Percentiles rank a stretch among this genome's conserved stretches.
Conservation (phyloP, 345 rosid species). For the Gossypium stocksii region DNA sequence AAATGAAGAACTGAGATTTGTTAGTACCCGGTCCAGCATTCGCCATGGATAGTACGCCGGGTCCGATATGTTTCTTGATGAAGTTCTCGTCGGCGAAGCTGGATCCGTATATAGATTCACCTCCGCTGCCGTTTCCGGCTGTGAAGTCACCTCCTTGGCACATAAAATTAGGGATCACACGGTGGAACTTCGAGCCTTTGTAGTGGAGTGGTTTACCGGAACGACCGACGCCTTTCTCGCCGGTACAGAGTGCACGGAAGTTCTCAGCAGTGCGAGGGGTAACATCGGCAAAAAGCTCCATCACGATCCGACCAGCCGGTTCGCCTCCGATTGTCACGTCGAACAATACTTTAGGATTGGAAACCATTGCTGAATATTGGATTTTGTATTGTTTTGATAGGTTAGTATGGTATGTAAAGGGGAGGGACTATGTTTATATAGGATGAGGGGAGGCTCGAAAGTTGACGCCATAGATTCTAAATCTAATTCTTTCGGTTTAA, state of each 20-base stretch:
- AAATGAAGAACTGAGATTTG: conserved; percentile 71
- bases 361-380: conserved; percentile 19
- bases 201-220: conserved; percentile 75
- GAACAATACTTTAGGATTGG: conserved; percentile 58
- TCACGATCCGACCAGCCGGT: conserved; percentile 50
- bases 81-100: conserved; percentile 78
- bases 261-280: conserved; percentile 63
- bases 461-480: no score
- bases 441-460: no score
- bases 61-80: conserved; percentile 68
- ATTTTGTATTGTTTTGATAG: neutral
- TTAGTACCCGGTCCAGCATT: conserved; percentile 70
- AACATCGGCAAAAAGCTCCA: conserved; percentile 58
- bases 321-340: conserved; percentile 48
- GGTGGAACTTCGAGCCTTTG: conserved; percentile 71
- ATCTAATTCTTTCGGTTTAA: no score
- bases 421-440: no score
- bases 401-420: neutral
- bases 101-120: conserved; percentile 70
- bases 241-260: conserved; percentile 82
- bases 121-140: conserved; percentile 76
- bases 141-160: conserved; percentile 91
- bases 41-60: conserved; percentile 74
- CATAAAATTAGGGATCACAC: conserved; percentile 77
- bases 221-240: conserved; percentile 57